A percentile compares a stretch with the other conserved stretches of the same genome.
phyloP scores from a whole-genome alignment of 257 asterid species.

The Nyctanthes arbortristis region DNA sequence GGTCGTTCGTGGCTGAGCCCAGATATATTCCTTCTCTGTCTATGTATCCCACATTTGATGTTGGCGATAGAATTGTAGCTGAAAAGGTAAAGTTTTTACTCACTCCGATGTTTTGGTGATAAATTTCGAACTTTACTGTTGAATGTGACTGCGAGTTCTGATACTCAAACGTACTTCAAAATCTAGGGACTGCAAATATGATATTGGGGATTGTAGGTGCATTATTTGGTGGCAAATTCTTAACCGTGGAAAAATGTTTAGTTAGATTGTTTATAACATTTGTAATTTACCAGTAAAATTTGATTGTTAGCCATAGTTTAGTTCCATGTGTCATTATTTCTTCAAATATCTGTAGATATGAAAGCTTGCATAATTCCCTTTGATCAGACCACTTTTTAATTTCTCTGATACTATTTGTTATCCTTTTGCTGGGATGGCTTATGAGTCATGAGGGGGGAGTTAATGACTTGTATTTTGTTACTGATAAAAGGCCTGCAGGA shows the following conservation, averaged over 20 bases:
- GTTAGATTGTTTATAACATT: too few species aligned
- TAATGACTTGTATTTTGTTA: background rate
- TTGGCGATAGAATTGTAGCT: constrained; percentile 91
- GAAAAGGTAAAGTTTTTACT: constrained; percentile 59
- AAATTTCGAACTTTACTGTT: background rate
- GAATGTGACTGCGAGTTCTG: background rate
- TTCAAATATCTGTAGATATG: too few species aligned
- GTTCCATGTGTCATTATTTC: too few species aligned
- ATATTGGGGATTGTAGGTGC: background rate
- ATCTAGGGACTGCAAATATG: background rate
- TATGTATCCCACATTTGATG: constrained; percentile 94
- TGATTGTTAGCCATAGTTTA: too few species aligned
- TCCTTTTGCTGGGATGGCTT: background rate
- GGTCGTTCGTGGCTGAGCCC: constrained; percentile 94
- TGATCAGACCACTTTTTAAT: background rate
- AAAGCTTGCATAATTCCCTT: too few species aligned
- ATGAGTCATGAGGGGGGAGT: background rate
- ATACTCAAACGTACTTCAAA: background rate
- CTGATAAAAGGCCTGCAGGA: background rate
- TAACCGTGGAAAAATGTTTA: too few species aligned
- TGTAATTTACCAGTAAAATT: too few species aligned
- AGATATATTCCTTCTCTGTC: constrained; percentile 91
- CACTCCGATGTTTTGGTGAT: background rate
- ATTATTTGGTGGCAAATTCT: background rate
- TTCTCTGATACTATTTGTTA: too few species aligned